phyloP scores from a whole-genome alignment of 352 stramenopile genomes.

The Phytopythium boreale region DNA sequence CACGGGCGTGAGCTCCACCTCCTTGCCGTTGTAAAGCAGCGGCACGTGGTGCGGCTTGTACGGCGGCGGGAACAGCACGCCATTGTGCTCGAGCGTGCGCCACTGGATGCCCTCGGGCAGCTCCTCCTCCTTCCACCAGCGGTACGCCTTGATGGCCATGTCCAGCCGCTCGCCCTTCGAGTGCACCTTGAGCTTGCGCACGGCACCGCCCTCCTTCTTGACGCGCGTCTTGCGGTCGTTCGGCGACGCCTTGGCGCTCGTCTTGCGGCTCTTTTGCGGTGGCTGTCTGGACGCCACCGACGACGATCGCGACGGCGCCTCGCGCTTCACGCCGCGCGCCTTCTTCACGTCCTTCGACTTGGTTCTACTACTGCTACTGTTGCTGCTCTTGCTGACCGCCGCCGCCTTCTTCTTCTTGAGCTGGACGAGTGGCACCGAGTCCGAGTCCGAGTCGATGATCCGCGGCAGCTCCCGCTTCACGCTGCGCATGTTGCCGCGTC shows the following conservation, averaged over 20 bases:
- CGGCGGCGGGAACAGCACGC: slow-evolving; percentile 95
- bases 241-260: slow-evolving; percentile 33
- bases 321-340: slow-evolving; percentile 57
- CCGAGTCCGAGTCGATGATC: slow-evolving; percentile 45
- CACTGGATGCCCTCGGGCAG: slow-evolving; percentile 95
- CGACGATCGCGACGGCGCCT: slow-evolving; percentile 27
- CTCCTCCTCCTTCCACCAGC: slow-evolving; percentile 98
- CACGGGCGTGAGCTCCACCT: slow-evolving; percentile 91
- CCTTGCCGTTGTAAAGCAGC: slow-evolving; percentile 92
- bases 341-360: slow-evolving; percentile 44
- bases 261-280: slow-evolving; percentile 45
- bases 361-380: slow-evolving; percentile 12
- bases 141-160: slow-evolving; percentile 98
- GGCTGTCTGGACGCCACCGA: slow-evolving; percentile 5
- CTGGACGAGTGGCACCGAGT: slow-evolving; percentile 77
- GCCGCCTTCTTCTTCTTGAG: slow-evolving; percentile 63
- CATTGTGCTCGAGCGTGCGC: slow-evolving; percentile 99
- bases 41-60: slow-evolving; percentile 97
- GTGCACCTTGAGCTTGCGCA: slow-evolving; percentile 92
- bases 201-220: slow-evolving; percentile 46
- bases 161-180: slow-evolving; percentile 93
- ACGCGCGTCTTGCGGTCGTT: slow-evolving; percentile 30
- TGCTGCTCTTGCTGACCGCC: slow-evolving; percentile 7
- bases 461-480: slow-evolving; percentile 31
- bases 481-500: slow-evolving; percentile 9